Evolutionary conservation across 306 rosid genomes (phyloP).

Genomic region (Cicer bijugum): DNA sequence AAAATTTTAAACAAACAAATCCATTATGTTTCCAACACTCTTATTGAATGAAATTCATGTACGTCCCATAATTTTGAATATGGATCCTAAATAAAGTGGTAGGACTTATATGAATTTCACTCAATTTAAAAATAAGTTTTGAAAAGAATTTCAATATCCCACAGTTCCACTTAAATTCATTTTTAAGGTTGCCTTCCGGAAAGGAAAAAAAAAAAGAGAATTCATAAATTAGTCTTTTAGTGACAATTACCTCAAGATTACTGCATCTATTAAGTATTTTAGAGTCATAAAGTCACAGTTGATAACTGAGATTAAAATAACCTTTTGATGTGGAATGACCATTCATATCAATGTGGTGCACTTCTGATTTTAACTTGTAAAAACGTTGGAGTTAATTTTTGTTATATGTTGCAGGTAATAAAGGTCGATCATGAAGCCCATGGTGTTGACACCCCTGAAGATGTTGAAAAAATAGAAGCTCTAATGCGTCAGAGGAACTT

Average conservation of each 20-base stretch:
- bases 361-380: background rate
- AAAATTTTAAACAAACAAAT: too few species aligned
- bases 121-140: too few species aligned
- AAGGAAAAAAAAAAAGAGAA: too few species aligned
- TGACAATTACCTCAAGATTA: background rate
- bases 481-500: conserved; percentile 74
- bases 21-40: too few species aligned
- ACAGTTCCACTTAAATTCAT: background rate
- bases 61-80: too few species aligned
- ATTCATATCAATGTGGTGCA: conserved; percentile 23
- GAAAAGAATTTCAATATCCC: background rate
- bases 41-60: too few species aligned
- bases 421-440: conserved; percentile 95
- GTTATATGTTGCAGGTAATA: conserved; percentile 65
- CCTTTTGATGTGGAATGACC: conserved; percentile 3
- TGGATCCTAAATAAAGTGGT: too few species aligned
- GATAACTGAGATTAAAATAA: background rate
- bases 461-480: conserved; percentile 82
- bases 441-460: conserved; percentile 93
- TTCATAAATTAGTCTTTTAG: background rate
- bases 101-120: too few species aligned
- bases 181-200: background rate
- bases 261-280: background rate
- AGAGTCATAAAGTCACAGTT: background rate
- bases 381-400: conserved; percentile 16